phyloP scores from a whole-genome alignment of 2,329 filamentous ascomycete species.

The Fusarium humuli region DNA sequence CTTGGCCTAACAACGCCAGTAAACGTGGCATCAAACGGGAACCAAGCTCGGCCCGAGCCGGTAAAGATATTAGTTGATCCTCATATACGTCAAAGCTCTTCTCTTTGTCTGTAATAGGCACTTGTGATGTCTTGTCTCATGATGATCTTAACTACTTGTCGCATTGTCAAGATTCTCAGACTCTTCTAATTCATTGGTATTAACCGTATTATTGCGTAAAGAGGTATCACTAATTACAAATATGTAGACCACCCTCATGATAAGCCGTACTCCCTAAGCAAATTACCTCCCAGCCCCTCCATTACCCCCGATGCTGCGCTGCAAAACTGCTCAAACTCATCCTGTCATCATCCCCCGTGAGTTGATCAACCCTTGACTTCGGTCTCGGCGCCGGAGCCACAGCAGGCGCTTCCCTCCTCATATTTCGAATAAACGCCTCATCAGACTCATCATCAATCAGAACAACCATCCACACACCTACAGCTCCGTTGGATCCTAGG shows the following conservation, averaged over 20 bases:
- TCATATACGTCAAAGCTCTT: neutral
- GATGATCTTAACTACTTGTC: too few species aligned
- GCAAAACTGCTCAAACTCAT: slow-evolving; percentile 43
- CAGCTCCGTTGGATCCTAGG: slow-evolving; percentile 71
- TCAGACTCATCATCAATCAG: slow-evolving; percentile 72
- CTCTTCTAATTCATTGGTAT: neutral
- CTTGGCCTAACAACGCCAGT: neutral
- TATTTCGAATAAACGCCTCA: slow-evolving; percentile 3
- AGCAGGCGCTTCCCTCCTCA: slow-evolving; percentile 31
- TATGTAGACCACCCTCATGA: slow-evolving; percentile 1
- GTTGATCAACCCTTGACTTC: neutral
- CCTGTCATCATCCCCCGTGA: slow-evolving; percentile 26
- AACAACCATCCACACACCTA: slow-evolving; percentile 84
- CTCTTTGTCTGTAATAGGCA: neutral
- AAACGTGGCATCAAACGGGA: neutral
- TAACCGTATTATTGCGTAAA: neutral
- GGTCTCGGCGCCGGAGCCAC: slow-evolving; percentile 22
- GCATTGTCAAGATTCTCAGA: too few species aligned
- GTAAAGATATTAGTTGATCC: neutral
- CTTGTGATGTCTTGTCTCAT: neutral
- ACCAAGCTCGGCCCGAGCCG: neutral
- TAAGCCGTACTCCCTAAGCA: neutral
- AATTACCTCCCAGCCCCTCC: too few species aligned
- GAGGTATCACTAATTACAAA: slow-evolving; percentile 20
- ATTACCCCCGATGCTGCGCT: slow-evolving; percentile 23